Evolutionary conservation across 2,329 filamentous ascomycete species (phyloP), one percentile per base, ranked within the genome.

Genomic region (Paraconiothyrium brasiliense): DNA sequence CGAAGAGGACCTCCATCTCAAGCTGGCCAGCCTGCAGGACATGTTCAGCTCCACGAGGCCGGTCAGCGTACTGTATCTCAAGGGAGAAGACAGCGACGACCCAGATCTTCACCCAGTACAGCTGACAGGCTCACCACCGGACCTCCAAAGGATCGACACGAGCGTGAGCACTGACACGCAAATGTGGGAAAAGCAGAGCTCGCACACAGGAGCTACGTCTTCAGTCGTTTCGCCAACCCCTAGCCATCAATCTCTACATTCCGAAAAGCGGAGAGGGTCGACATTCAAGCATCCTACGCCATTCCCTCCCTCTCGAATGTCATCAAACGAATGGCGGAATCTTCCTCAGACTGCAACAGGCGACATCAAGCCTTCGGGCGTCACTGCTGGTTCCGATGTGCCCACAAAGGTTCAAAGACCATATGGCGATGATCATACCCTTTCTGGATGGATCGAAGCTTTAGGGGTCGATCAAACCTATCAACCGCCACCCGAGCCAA

Each of bases 401-500:
- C 78, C 69, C 74, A 89, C 77, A 76, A 91, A 84, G 66, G 76
- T 87, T n/a, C 79, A 82, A 48, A 83, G 83, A 68, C 78, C 85
- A 67, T 84, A 83, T 0, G 87, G 89, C 57, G 86, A 88, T 24
- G 82, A 87, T 39, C 90, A 90, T 10, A 87, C 86, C 27, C 82
- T 93, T 32, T 90, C 88, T 62, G 91, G 92, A 6, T 97, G 91
- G 89, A 95, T 98, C 65, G 93, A 97, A 75, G 93, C 93, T 0
- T 81, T 97, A 8, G 95, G 93, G 35, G 92, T 98, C n/a, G 95
- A 98, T 75, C 83, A 89, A 16, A 86, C 86, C 2, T 99, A 98
- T 75, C 88, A 90, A 60, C 90, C 95, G 48, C 94, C 94, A 0
- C 81, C 85, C 0, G 92, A 96, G 71, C 87, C 86, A 60, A 82